These are phyloP conservation scores for Blastobotrys terrestris DNA, from an alignment of 805 yeast genomes.

Conservation along the genomic window DNA sequence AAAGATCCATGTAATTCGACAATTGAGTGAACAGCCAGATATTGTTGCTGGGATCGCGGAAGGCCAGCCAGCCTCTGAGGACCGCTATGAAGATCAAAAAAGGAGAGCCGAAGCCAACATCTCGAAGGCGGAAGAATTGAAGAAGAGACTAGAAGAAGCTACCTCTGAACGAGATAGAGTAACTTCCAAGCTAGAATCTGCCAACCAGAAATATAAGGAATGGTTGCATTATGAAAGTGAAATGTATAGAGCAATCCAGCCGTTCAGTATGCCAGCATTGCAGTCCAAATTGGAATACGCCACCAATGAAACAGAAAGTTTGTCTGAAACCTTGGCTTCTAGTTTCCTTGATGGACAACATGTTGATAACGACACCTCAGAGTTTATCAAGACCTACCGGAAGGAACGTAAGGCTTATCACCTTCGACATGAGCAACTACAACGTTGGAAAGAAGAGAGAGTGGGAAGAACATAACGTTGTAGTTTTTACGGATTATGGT, in stretches of 20 bases:
- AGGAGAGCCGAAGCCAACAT: conserved; percentile 26
- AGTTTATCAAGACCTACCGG: conserved; percentile 40
- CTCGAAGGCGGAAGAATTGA: conserved; percentile 23
- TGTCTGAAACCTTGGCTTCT: conserved; percentile 31
- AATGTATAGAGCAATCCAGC: conserved; percentile 32
- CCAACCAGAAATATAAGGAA: conserved; percentile 25
- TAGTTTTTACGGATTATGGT: too few species aligned
- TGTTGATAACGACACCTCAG: conserved; percentile 18
- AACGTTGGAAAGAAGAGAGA: conserved; percentile 42
- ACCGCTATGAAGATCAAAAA: conserved; percentile 22
- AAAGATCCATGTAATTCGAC: conserved; percentile 23
- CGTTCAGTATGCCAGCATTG: conserved; percentile 35
- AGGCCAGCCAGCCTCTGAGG: conserved; percentile 18
- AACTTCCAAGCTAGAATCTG: conserved; percentile 8
- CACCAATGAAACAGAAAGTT: conserved; percentile 30
- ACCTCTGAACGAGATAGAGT: conserved; percentile 15
- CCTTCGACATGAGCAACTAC: conserved; percentile 40
- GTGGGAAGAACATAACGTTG: conserved; percentile 19
- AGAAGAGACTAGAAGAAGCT: conserved; percentile 25
- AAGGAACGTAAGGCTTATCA: conserved; percentile 39
- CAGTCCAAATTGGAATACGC: conserved; percentile 27
- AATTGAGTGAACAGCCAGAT: conserved; percentile 18
- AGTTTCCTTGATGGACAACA: conserved; percentile 23
- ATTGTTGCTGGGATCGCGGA: conserved; percentile 28
- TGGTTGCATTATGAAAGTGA: conserved; percentile 35